phyloP scores from a whole-genome alignment of 2,329 filamentous ascomycete species.

The Nothopassalora personata region DNA sequence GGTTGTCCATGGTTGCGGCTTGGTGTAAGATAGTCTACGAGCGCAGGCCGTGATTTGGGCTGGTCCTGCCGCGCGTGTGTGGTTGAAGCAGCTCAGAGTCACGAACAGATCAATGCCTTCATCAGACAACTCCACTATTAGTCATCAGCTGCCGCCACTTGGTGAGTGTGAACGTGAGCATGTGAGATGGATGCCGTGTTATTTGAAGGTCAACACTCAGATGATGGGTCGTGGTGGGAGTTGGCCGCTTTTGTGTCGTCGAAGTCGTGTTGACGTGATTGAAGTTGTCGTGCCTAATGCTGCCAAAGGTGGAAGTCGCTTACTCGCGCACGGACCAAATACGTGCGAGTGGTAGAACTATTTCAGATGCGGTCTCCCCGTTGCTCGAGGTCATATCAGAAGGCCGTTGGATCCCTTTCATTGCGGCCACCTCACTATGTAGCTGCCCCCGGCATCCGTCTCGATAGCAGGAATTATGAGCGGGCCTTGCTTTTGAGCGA shows the following conservation, averaged over 20 bases:
- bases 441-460: background rate
- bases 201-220: no score
- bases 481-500: conserved; percentile 5
- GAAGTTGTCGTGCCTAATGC: background rate
- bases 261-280: background rate
- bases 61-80: background rate
- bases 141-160: no score
- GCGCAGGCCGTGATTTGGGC: no score
- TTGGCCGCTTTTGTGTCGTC: background rate
- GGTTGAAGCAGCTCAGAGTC: no score
- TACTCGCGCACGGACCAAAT: no score
- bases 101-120: no score
- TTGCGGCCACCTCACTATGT: background rate
- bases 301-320: no score
- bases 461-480: background rate
- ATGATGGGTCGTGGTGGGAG: background rate
- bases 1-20: background rate
- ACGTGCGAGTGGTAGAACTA: no score
- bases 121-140: no score
- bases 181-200: no score
- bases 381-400: background rate
- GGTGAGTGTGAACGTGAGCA: no score
- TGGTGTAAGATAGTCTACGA: background rate
- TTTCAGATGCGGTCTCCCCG: background rate
- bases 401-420: background rate